phyloP scores from a whole-genome alignment of 1,284 basidiomycete species.

The Cutaneotrichosporon cyanovorans region DNA sequence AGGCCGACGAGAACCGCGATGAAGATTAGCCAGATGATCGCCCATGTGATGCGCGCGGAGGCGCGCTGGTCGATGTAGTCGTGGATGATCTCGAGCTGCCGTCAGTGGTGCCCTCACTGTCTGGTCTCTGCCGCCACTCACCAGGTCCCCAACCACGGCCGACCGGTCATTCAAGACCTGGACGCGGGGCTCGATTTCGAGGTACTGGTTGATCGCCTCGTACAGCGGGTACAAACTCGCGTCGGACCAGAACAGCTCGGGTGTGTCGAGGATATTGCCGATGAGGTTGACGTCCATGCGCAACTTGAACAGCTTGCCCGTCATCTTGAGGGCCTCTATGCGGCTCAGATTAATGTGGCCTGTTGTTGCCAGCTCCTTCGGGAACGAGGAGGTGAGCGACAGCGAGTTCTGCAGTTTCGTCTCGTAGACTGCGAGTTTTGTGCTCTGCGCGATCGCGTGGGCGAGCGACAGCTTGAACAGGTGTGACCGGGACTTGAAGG shows the following conservation, averaged over 20 bases:
- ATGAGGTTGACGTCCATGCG: conserved; percentile 86
- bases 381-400: conserved; percentile 72
- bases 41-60: conserved; percentile 91
- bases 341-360: conserved; percentile 72
- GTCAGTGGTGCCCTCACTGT: conserved; percentile 46
- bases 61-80: conserved; percentile 85
- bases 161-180: conserved; percentile 83
- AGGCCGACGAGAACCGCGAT: conserved; percentile 62
- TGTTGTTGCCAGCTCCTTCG: conserved; percentile 70
- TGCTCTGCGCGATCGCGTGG: conserved; percentile 90
- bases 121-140: conserved; percentile 43
- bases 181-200: conserved; percentile 81
- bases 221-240: conserved; percentile 82
- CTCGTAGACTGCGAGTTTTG: conserved; percentile 83
- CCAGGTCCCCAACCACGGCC: conserved; percentile 74
- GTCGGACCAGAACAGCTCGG: conserved; percentile 92
- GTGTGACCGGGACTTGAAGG: conserved; percentile 80
- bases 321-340: conserved; percentile 76
- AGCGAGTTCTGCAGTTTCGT: conserved; percentile 70
- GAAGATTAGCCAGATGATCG: conserved; percentile 90
- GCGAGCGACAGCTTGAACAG: conserved; percentile 68
- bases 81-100: conserved; percentile 71
- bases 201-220: conserved; percentile 88
- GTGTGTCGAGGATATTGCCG: conserved; percentile 88
- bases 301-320: conserved; percentile 79